Evolutionary conservation across 2,329 filamentous ascomycete species (phyloP).

Genomic region (Oidium heveae): DNA sequence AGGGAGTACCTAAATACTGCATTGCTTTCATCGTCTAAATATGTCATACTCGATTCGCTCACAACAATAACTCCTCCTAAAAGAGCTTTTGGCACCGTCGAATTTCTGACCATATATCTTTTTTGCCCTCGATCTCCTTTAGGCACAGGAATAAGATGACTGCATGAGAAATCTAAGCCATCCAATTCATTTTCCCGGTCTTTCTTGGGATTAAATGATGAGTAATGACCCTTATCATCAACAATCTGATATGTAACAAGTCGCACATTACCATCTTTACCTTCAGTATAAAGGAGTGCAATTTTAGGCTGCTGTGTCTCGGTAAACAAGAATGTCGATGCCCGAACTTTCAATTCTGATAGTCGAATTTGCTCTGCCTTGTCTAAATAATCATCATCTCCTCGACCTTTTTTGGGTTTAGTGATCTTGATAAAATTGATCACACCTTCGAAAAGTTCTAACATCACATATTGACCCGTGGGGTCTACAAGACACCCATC

Average conservation of each 20-base stretch:
- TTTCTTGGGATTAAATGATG: slow-evolving; percentile 27
- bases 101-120: slow-evolving; percentile 32
- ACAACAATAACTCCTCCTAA: slow-evolving; percentile 48
- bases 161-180: slow-evolving; percentile 28
- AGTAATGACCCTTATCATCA: slow-evolving; percentile 28
- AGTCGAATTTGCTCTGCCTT: slow-evolving; percentile 35
- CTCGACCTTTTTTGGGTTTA: slow-evolving; percentile 23
- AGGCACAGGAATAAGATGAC: slow-evolving; percentile 36
- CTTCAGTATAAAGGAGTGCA: slow-evolving; percentile 40
- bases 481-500: slow-evolving; percentile 71
- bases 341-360: slow-evolving; percentile 39
- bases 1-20: slow-evolving; percentile 38
- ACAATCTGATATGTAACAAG: slow-evolving; percentile 34
- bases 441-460: slow-evolving; percentile 44
- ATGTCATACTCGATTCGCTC: slow-evolving; percentile 59
- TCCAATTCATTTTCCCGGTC: slow-evolving; percentile 29
- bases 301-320: slow-evolving; percentile 29
- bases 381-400: slow-evolving; percentile 25
- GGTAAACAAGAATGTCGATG: slow-evolving; percentile 38
- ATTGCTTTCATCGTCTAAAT: slow-evolving; percentile 57
- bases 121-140: slow-evolving; percentile 30
- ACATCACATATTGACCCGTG: slow-evolving; percentile 37
- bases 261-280: slow-evolving; percentile 27
- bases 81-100: slow-evolving; percentile 23
- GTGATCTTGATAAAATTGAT: slow-evolving; percentile 37